Conservation (phyloP, 768 basidiomycete genomes). For the Pisolithus microcarpus region DNA sequence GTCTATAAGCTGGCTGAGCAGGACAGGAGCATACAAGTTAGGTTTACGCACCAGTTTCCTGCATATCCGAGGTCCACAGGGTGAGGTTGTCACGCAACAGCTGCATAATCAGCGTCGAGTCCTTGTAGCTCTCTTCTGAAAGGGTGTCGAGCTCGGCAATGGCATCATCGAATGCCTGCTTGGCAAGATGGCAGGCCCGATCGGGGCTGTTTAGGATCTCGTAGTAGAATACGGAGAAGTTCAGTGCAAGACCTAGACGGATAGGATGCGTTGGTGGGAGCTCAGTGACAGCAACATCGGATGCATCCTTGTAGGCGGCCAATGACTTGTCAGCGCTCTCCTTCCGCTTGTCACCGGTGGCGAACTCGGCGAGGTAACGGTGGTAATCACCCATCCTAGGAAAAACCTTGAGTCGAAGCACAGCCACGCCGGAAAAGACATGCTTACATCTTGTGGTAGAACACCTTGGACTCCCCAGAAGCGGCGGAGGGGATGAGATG, state of each 20-base stretch:
- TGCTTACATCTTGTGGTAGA: slow-evolving; percentile 98
- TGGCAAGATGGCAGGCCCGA: slow-evolving; percentile 96
- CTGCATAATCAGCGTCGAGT: slow-evolving; percentile 97
- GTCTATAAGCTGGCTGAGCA: slow-evolving; percentile 36
- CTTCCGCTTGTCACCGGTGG: slow-evolving; percentile 95
- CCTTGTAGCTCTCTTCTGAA: slow-evolving; percentile 98
- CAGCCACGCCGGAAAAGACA: not conserved
- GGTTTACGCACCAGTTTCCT: slow-evolving; percentile 66
- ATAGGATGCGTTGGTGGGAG: slow-evolving; percentile 96
- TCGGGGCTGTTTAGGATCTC: slow-evolving; percentile 99
- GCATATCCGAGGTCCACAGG: slow-evolving; percentile 98
- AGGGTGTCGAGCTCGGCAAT: slow-evolving; percentile 99
- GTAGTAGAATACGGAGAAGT: slow-evolving; percentile 99
- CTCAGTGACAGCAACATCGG: slow-evolving; percentile 93
- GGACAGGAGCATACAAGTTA: not conserved
- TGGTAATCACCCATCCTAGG: slow-evolving; percentile 98
- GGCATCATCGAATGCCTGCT: slow-evolving; percentile 98
- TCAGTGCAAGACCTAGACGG: slow-evolving; percentile 95
- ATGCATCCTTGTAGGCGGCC: slow-evolving; percentile 96
- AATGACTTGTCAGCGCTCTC: slow-evolving; percentile 96
- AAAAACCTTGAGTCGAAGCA: slow-evolving; percentile 9
- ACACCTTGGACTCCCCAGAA: slow-evolving; percentile 95
- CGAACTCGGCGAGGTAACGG: slow-evolving; percentile 98
- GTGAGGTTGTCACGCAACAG: slow-evolving; percentile 95
- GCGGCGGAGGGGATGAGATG: slow-evolving; percentile 96